A percentile compares a stretch with the other conserved stretches of the same genome.
Conservation (phyloP, 2,329 filamentous ascomycete genomes). For the Bertia moriformis region DNA sequence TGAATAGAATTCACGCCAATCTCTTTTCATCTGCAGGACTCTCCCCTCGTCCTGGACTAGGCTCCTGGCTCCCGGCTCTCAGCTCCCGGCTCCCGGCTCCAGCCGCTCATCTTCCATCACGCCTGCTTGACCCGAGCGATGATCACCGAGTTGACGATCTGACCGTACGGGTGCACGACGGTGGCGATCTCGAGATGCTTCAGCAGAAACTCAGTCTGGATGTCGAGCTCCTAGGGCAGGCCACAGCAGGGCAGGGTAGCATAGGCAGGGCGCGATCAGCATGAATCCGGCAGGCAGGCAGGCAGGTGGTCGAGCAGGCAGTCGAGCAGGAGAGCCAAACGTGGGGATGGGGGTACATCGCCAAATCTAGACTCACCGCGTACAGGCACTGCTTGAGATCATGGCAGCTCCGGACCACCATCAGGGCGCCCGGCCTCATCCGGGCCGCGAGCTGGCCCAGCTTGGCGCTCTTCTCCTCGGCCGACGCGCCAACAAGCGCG, state of each 20-base stretch:
- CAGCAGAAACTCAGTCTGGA: slow-evolving; percentile 15
- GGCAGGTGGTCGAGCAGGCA: no score
- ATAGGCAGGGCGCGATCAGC: no score
- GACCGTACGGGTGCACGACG: slow-evolving; percentile 29
- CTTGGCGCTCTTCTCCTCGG: slow-evolving; percentile 23
- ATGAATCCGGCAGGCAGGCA: no score
- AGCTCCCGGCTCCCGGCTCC: no score
- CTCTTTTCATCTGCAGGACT: no score
- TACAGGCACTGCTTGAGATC: slow-evolving; percentile 28
- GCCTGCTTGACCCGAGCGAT: slow-evolving; percentile 13
- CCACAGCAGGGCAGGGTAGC: no score
- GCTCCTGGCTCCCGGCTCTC: no score
- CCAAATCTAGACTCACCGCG: slow-evolving; percentile 17
- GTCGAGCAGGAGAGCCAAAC: no score
- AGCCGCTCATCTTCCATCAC: no score
- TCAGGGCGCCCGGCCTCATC: slow-evolving; percentile 23
- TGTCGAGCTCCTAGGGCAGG: slow-evolving; percentile 23
- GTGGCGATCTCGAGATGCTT: slow-evolving; percentile 20
- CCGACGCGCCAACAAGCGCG: slow-evolving; percentile 27
- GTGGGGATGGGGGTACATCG: not conserved
- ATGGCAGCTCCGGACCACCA: slow-evolving; percentile 29
- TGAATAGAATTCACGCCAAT: no score
- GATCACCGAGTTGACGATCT: slow-evolving; percentile 33
- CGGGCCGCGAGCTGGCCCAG: slow-evolving; percentile 16
- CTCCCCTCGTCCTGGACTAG: no score